phyloP scores from a whole-genome alignment of 1,284 basidiomycete species.

The Microbotryum intermedium region DNA sequence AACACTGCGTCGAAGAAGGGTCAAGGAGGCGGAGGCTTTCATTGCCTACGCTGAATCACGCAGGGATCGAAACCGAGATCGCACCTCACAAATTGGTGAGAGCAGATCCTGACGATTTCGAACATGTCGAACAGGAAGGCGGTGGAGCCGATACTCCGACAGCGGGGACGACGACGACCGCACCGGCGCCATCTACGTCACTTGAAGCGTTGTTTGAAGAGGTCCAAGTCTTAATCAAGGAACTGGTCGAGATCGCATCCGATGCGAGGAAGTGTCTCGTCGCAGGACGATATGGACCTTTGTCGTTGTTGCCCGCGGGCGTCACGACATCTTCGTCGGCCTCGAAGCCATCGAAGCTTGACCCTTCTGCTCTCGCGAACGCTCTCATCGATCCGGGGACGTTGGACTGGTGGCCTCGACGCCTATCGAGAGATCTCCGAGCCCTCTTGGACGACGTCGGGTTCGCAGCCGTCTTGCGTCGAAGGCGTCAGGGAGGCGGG shows the following conservation, averaged over 20 bases:
- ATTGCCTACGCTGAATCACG: too few species aligned
- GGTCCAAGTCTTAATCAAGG: slow-evolving; percentile 17
- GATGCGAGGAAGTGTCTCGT: slow-evolving; percentile 23
- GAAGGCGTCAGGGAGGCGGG: too few species aligned
- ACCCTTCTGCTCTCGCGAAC: neutral
- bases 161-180: too few species aligned
- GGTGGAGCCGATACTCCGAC: neutral
- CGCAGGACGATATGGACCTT: slow-evolving; percentile 20
- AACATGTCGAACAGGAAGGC: neutral
- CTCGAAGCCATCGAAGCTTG: neutral
- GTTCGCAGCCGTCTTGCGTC: neutral
- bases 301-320: neutral
- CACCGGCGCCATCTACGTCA: too few species aligned
- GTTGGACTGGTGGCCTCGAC: slow-evolving; percentile 22
- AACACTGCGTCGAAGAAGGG: slow-evolving; percentile 48
- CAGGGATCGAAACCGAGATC: too few species aligned
- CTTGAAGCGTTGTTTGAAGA: slow-evolving; percentile 11
- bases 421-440: slow-evolving; percentile 18
- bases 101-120: too few species aligned
- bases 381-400: neutral
- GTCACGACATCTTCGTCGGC: neutral
- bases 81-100: too few species aligned
- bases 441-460: slow-evolving; percentile 25
- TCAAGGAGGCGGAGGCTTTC: too few species aligned
- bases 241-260: slow-evolving; percentile 24